Evolutionary conservation across 2,329 filamentous ascomycete genomes (phyloP).

Genomic region (Ilyonectria mors-panacis): DNA sequence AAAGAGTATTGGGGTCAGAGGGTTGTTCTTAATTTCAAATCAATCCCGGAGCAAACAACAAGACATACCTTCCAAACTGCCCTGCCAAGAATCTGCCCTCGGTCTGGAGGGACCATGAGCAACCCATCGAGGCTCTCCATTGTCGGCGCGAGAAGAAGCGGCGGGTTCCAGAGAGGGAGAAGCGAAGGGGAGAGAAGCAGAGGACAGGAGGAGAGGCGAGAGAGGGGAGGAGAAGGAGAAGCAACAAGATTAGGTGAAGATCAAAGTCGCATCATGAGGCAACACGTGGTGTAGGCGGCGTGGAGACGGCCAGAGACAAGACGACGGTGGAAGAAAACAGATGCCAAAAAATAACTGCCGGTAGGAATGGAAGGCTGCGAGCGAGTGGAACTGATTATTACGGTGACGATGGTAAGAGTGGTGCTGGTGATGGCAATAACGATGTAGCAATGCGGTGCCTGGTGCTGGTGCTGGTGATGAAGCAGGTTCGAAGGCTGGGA

Average conservation of each 20-base stretch:
- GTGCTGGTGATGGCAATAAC: neutral
- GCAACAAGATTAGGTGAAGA: constrained; percentile 21
- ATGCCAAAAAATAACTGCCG: neutral
- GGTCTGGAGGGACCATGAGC: constrained; percentile 66
- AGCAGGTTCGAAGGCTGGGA: constrained; percentile 11
- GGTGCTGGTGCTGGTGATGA: neutral
- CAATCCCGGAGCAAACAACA: constrained; percentile 14
- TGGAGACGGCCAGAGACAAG: constrained; percentile 26
- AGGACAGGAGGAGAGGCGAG: constrained; percentile 7
- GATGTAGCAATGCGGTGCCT: neutral
- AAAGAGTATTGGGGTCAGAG: constrained; percentile 39
- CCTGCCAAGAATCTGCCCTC: constrained; percentile 65
- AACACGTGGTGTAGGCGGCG: constrained; percentile 4
- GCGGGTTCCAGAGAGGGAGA: constrained; percentile 9
- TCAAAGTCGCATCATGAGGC: constrained; percentile 48
- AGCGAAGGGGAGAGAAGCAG: neutral
- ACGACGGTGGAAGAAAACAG: constrained; percentile 14
- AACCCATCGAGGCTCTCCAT: constrained; percentile 62
- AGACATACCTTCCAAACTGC: constrained; percentile 66
- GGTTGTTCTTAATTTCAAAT: constrained; percentile 2
- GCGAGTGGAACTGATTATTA: neutral
- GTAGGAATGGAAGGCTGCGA: neutral
- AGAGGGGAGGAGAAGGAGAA: constrained; percentile 11
- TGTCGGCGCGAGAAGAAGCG: constrained; percentile 25
- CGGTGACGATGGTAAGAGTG: neutral